These are phyloP conservation scores for Caryopteris hybrid DNA, from an alignment of 305 asterid genomes.

Conservation along the genomic window DNA sequence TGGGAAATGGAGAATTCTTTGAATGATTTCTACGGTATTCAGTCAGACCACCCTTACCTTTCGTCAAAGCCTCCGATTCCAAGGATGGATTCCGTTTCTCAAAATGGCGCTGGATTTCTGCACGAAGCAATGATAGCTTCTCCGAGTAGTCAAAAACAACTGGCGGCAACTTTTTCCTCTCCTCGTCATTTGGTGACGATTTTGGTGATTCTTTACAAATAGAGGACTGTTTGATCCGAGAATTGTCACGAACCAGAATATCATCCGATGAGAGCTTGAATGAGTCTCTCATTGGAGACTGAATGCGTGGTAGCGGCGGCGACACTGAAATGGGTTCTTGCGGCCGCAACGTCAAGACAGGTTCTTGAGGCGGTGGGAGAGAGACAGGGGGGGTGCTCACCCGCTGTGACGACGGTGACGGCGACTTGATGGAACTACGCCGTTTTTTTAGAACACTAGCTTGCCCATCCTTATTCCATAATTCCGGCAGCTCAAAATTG, in stretches of 20 bases:
- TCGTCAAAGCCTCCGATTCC: conserved; percentile 10
- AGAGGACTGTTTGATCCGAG: conserved; percentile 14
- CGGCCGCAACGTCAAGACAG: too few relatives aligned
- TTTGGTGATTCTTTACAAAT: conserved; percentile 14
- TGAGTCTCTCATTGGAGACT: conserved; percentile 23
- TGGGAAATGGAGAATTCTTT: conserved; percentile 4
- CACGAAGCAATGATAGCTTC: background rate
- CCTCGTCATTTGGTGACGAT: conserved; percentile 7
- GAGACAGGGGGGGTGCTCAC: conserved; percentile 16
- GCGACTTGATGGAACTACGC: conserved; percentile 33
- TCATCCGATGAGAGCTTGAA: background rate
- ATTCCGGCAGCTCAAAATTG: conserved; percentile 37
- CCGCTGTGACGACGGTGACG: conserved; percentile 22
- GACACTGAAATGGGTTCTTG: conserved; percentile 20
- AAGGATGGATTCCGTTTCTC: background rate
- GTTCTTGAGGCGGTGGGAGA: too few relatives aligned
- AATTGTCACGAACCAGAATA: background rate
- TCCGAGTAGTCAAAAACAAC: background rate
- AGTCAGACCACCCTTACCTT: background rate
- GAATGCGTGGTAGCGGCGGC: conserved; percentile 1
- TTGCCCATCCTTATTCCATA: conserved; percentile 39
- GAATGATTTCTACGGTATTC: conserved; percentile 10
- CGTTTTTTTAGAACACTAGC: conserved; percentile 27
- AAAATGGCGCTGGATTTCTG: background rate
- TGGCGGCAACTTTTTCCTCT: background rate